These are phyloP conservation scores for Yamadazyma taylorii DNA, from an alignment of 1,139 yeast genomes.

Conservation along the genomic window DNA sequence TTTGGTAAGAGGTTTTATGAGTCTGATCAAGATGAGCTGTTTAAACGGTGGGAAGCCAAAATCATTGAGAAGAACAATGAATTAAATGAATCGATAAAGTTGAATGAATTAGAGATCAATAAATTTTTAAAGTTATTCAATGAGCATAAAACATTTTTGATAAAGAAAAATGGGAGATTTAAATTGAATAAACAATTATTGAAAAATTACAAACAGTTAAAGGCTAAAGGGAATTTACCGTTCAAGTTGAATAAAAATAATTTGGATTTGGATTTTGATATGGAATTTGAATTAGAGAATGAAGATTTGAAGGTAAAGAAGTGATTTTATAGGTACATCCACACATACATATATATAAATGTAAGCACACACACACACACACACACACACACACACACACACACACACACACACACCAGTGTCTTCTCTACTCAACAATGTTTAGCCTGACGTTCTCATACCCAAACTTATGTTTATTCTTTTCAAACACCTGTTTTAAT, in stretches of 20 bases:
- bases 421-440: constrained; percentile 50
- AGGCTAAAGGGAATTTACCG: constrained; percentile 16
- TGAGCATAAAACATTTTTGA: constrained; percentile 17
- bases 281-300: constrained; percentile 14
- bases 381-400: no score
- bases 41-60: constrained; percentile 38
- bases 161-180: constrained; percentile 25
- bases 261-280: constrained; percentile 11
- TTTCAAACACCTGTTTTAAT: constrained; percentile 64
- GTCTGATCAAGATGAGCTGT: constrained; percentile 22
- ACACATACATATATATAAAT: neutral
- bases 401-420: no score
- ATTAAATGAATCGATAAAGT: constrained; percentile 13
- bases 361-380: no score
- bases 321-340: neutral
- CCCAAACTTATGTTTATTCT: constrained; percentile 62
- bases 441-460: constrained; percentile 49
- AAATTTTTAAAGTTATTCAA: constrained; percentile 15
- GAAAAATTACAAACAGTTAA: constrained; percentile 26
- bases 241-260: constrained; percentile 9
- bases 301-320: constrained; percentile 10
- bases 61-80: constrained; percentile 15
- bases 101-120: constrained; percentile 14
- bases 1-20: constrained; percentile 43
- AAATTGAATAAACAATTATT: constrained; percentile 32